phyloP scores from a whole-genome alignment of 106 monocot species.

The Vanilla planifolia region DNA sequence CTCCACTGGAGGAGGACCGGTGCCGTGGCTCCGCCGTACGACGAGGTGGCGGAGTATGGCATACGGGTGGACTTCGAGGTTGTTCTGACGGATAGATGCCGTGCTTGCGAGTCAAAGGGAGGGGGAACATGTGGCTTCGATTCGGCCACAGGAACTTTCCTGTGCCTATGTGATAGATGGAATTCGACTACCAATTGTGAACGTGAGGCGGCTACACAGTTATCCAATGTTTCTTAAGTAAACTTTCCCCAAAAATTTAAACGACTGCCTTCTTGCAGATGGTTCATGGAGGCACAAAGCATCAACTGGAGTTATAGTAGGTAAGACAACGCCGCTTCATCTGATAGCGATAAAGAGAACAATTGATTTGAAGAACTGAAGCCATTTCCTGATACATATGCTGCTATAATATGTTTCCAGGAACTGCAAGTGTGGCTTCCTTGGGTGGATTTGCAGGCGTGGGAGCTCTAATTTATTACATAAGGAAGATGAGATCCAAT shows the following conservation, averaged over 20 bases:
- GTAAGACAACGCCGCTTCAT: no score
- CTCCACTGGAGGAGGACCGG: slow-evolving; percentile 56
- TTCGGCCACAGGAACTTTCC: slow-evolving; percentile 16
- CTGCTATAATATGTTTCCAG: slow-evolving; percentile 29
- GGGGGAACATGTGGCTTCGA: slow-evolving; percentile 73
- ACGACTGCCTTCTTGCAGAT: slow-evolving; percentile 12
- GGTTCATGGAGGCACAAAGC: slow-evolving; percentile 14
- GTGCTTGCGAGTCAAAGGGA: slow-evolving; percentile 46
- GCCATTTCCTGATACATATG: background rate
- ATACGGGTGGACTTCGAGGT: slow-evolving; percentile 73
- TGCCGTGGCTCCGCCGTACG: slow-evolving; percentile 20
- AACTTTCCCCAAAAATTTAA: background rate
- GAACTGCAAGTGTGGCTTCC: slow-evolving; percentile 29
- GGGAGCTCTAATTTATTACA: slow-evolving; percentile 50
- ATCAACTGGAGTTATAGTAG: slow-evolving; percentile 41
- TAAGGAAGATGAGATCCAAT: slow-evolving; percentile 44
- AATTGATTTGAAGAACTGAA: no score
- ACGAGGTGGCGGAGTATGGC: slow-evolving; percentile 73
- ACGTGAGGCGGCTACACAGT: slow-evolving; percentile 15
- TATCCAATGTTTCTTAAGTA: background rate
- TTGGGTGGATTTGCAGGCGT: slow-evolving; percentile 36
- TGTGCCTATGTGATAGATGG: slow-evolving; percentile 56
- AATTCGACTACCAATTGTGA: slow-evolving; percentile 58
- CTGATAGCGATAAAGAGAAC: no score
- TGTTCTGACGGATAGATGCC: slow-evolving; percentile 48